Evolutionary conservation across 1,284 basidiomycete genomes (phyloP), one percentile per base, ranked within the genome.

Genomic region (Vanrija humicola): DNA sequence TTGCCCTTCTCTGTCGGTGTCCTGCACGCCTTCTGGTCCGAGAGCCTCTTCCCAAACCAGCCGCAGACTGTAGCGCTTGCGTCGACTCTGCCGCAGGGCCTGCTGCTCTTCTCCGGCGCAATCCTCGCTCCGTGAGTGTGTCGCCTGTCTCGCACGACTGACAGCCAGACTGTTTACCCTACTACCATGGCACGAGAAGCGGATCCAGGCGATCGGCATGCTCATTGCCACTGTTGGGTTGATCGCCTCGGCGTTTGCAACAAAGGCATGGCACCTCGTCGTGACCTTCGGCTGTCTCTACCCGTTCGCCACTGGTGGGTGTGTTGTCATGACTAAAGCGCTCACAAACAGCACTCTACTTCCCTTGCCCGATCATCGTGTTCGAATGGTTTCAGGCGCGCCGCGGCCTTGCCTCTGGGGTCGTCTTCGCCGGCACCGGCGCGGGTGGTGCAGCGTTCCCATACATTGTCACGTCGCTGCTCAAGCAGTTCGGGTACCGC

Each of bases 341-440:
- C n/a, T 14, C 34, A 18, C 16, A 26, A n/a, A 39, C 50, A 49
- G 73, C 69, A 0, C 55, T 65, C 15, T 77, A 75, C 58, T 58
- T 77, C 28, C 75, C 76, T 1, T 70, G 72, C 45, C 71, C 72
- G 0, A 72, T 69, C 7, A 53, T 75, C 25, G 49, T 77, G 12
- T 75, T 74, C 59, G 70, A 74, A 43, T 76, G 74, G 75, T 78
- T 74, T 59, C 58, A 64, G 34, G 57, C 55, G 9, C 55, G 61
- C 18, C 65, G 74, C 43, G 76, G 76, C 3, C 56, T 77, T 0
- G 76, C 75, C 0, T 56, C 64, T 2, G 75, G 72, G 0, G 70
- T 75, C 52, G 66, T 77, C 64, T 76, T 69, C 55, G 63, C 68
- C 6, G 74, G 75, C 14, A 73, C 73, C 2, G 75, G 75, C 5